phyloP scores from a whole-genome alignment of 805 yeast genomes.

The Ogataea henricii region DNA sequence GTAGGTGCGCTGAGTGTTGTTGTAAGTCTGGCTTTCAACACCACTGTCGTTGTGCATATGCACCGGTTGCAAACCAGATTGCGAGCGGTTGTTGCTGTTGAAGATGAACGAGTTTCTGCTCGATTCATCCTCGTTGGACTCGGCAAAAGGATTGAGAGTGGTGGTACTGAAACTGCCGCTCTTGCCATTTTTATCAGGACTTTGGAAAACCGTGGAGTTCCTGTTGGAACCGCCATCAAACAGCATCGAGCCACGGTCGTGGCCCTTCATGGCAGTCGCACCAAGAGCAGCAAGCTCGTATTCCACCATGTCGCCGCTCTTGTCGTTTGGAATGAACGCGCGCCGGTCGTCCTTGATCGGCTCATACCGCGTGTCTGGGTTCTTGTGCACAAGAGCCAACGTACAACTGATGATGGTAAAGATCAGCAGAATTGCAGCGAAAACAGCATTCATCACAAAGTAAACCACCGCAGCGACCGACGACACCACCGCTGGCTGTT shows the following conservation, averaged over 20 bases:
- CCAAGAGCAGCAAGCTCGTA: conserved; percentile 75
- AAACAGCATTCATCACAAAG: conserved; percentile 85
- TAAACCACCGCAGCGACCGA: conserved; percentile 90
- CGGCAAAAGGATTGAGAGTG: conserved; percentile 23
- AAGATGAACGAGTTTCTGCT: conserved; percentile 23
- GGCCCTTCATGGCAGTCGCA: conserved; percentile 66
- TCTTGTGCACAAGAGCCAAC: conserved; percentile 79
- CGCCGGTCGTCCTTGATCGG: conserved; percentile 97
- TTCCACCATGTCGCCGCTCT: conserved; percentile 43
- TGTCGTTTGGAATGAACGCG: conserved; percentile 76
- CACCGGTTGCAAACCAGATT: conserved; percentile 6
- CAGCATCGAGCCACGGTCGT: conserved; percentile 43
- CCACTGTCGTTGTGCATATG: conserved; percentile 10
- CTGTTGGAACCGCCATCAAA: conserved; percentile 30
- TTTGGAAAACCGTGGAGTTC: conserved; percentile 25
- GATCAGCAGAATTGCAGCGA: conserved; percentile 77
- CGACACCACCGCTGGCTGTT: conserved; percentile 83
- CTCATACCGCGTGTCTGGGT: conserved; percentile 93
- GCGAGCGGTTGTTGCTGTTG: conserved; percentile 18
- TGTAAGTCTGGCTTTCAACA: conserved; percentile 1
- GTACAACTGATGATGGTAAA: conserved; percentile 88
- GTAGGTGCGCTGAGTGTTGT: not conserved
- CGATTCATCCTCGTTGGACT: conserved; percentile 17
- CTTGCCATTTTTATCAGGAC: conserved; percentile 26
- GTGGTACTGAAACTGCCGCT: conserved; percentile 16